Evolutionary conservation across 345 rosid species (phyloP), one percentile per base, ranked within the genome.

Genomic region (Rhodomyrtus tomentosa): DNA sequence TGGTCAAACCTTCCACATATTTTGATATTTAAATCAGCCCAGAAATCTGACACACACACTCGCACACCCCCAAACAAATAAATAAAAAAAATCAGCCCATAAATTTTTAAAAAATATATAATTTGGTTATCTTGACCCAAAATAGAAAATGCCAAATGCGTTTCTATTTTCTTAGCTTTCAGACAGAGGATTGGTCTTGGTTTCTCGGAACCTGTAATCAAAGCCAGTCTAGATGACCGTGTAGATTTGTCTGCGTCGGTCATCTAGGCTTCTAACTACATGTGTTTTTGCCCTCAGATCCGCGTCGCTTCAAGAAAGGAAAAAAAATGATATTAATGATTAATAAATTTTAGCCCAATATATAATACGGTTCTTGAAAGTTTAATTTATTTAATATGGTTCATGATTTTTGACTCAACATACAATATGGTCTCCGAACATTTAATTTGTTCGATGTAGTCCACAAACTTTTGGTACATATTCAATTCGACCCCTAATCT

Each of bases 331-430:
- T 13, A 10, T 3, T 10, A 48, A 48, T 3, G 13, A 48, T 8
- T 48, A 10, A 10, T 48, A 3, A 48, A 48, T 48, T 48, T 48
- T 48, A 13, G 0, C 3, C 3, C 0, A 48, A 48, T 10, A 0
- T 10, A 10, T 2, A 48, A 45, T 45, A 3, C 9, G 10, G 8
- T 8, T 1, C 8, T 2, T 1, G 10, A 45, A 8, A 0, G 8
- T 8, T 45, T 45, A 45, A 45, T 45, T 45, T 45, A 1, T 45
- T 45, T n/a, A n/a, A n/a, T n/a, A n/a, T n/a, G n/a, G n/a, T n/a
- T n/a, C n/a, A n/a, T n/a, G n/a, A n/a, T n/a, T n/a, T n/a, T 48
- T 48, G 50, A 0, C 3, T 0, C 0, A 48, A 48, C 2, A 0
- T 10, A 10, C 1, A 48, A 45, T 45, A 3, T 45, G 10, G 8